Base-by-base conservation (phyloP, 1,139 yeast genomes). In the Nakaseomyces uthaithaninus region DNA sequence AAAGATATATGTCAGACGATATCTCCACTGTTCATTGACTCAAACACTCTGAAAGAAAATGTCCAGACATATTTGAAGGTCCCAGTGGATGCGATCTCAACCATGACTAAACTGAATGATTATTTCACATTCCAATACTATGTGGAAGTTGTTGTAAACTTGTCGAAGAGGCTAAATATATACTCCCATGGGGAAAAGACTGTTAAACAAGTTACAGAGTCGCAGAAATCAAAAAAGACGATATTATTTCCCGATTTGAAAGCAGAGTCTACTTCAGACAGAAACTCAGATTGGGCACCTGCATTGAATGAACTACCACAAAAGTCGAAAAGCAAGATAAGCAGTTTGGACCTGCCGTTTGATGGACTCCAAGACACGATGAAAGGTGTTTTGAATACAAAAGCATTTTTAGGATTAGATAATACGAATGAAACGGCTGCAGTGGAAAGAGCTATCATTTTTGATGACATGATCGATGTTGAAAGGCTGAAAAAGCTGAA, bases 1-100 rank as follows among this genome's bases (percentile, higher is more conserved):
- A 87, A 87, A 57, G 96, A 87, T 56, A 66, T 87, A 15, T 76
- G 81, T 30, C 96, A 87, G 60, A 71, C 75, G 36, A 72, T 86
- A 1, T 70, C 83, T 0, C 95, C 95, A 0, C 63, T 87, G n/a
- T 80, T 76, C 48, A 77, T 85, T 17, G 91, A 85, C 55, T 89
- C 93, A 0, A 66, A 57, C 5, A 71, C 82, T 0, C 67, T 77
- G 36, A 64, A 69, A 25, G 71, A 79, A 24, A 80, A 74, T 33
- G 70, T 81, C 4, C 74, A 74, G 28, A 75, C 89, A 1, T 74
- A 75, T 36, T 62, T 87, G 18, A 67, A 80, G 46, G 78, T 87
- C 0, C 95, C 96, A 0, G 75, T 84, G 0, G 95, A 87, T 52
- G 78, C 85, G 1, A 85, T 87, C 57, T 94, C 95, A 0, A 83